Conservation (phyloP, 2,329 filamentous ascomycete species). For the Penicillium hordei region DNA sequence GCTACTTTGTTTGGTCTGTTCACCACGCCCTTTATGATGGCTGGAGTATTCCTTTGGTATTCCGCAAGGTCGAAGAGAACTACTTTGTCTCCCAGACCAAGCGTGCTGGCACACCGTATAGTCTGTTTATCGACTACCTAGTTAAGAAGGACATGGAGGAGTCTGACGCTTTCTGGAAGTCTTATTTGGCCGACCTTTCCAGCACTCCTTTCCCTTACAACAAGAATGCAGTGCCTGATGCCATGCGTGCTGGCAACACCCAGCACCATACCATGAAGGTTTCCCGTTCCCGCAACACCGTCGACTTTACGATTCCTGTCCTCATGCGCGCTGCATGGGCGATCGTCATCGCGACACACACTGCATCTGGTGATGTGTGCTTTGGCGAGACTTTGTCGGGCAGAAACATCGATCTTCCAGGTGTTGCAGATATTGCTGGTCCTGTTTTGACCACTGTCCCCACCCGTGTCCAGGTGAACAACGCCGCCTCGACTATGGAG, state of each 20-base stretch:
- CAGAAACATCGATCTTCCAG: constrained; percentile 52
- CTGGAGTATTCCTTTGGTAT: constrained; percentile 43
- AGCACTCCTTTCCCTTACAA: constrained; percentile 32
- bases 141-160: constrained; percentile 25
- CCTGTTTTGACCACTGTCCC: constrained; percentile 38
- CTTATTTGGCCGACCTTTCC: constrained; percentile 30
- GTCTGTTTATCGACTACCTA: constrained; percentile 35
- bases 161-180: constrained; percentile 37
- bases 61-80: constrained; percentile 39
- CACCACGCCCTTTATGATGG: constrained; percentile 57
- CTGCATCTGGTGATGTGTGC: constrained; percentile 49
- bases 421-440: constrained; percentile 52
- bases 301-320: constrained; percentile 48
- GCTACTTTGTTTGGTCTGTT: constrained; percentile 51
- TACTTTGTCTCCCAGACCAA: constrained; percentile 25
- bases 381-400: constrained; percentile 58
- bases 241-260: constrained; percentile 26
- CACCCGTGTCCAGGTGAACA: constrained; percentile 43
- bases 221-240: constrained; percentile 21
- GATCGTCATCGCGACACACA: constrained; percentile 51
- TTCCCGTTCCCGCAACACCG: constrained; percentile 16
- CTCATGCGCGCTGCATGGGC: constrained; percentile 56
- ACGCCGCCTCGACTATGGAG: constrained; percentile 40
- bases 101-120: constrained; percentile 24
- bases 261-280: constrained; percentile 28